phyloP scores from a whole-genome alignment of 768 basidiomycete genomes.

The Suillus tomentosus region DNA sequence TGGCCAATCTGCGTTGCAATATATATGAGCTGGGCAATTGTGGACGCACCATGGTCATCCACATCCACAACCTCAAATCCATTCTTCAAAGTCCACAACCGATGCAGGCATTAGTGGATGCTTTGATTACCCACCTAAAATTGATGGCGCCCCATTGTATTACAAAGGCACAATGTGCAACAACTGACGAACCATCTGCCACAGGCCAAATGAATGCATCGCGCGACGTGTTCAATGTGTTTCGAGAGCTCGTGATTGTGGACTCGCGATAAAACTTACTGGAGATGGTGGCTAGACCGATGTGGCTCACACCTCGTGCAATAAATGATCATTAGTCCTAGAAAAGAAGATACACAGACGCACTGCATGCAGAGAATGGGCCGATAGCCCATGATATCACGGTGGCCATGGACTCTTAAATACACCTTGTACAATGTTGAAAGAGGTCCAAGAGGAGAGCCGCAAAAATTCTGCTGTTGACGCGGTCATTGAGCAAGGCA shows the following conservation, averaged over 20 bases:
- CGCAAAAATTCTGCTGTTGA: too few relatives aligned
- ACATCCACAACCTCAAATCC: background rate
- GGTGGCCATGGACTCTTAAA: background rate
- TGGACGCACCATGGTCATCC: background rate
- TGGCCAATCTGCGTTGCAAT: background rate
- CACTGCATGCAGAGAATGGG: background rate
- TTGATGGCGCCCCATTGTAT: background rate
- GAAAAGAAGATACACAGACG: background rate
- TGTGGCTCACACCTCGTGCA: background rate
- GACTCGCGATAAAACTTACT: background rate
- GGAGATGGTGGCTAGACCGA: background rate
- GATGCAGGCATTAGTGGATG: background rate
- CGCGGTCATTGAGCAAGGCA: too few relatives aligned
- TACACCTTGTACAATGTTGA: background rate
- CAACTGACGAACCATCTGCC: background rate
- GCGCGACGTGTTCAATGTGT: background rate
- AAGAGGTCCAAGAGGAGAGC: too few relatives aligned
- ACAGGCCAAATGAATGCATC: background rate
- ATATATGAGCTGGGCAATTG: background rate
- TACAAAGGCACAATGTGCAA: background rate
- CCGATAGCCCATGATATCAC: background rate
- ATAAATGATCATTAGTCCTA: background rate
- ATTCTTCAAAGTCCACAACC: conserved; percentile 1
- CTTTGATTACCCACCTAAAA: background rate
- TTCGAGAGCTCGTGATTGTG: background rate